Conservation (phyloP, 805 yeast genomes). For the Teunomyces funiuensis region DNA sequence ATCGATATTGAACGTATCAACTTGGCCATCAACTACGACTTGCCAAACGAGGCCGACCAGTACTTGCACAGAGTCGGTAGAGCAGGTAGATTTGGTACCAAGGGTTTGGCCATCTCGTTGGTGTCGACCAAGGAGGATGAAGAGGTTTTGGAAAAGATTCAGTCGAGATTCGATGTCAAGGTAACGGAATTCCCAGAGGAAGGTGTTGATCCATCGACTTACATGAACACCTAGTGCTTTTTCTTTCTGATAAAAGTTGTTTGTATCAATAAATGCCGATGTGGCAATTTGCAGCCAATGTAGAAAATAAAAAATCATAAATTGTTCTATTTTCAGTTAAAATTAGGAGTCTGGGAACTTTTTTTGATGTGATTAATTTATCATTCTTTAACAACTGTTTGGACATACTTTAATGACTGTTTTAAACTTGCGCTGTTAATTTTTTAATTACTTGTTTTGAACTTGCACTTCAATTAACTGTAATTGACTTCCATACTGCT, state of each 20-base stretch:
- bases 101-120: conserved; percentile 93
- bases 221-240: conserved; percentile 78
- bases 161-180: conserved; percentile 96
- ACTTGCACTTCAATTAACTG: no score
- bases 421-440: no score
- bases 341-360: no score
- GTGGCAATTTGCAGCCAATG: no score
- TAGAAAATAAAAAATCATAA: no score
- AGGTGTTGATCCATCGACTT: conserved; percentile 96
- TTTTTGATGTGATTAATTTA: no score
- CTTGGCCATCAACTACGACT: conserved; percentile 95
- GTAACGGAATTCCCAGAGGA: conserved; percentile 94
- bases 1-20: conserved; percentile 98
- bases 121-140: conserved; percentile 85
- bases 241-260: conserved; percentile 3
- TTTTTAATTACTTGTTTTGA: no score
- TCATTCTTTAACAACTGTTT: no score
- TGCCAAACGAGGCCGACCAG: conserved; percentile 96
- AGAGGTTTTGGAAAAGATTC: conserved; percentile 86
- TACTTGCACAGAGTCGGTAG: conserved; percentile 99
- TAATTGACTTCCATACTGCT: no score
- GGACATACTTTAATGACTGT: no score
- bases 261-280: not conserved
- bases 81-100: conserved; percentile 99
- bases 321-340: no score